Percentiles rank a stretch among this genome's conserved stretches.
phyloP scores from a whole-genome alignment of 176 grass and related monocot species.

The Cenchrus fungigraminus region DNA sequence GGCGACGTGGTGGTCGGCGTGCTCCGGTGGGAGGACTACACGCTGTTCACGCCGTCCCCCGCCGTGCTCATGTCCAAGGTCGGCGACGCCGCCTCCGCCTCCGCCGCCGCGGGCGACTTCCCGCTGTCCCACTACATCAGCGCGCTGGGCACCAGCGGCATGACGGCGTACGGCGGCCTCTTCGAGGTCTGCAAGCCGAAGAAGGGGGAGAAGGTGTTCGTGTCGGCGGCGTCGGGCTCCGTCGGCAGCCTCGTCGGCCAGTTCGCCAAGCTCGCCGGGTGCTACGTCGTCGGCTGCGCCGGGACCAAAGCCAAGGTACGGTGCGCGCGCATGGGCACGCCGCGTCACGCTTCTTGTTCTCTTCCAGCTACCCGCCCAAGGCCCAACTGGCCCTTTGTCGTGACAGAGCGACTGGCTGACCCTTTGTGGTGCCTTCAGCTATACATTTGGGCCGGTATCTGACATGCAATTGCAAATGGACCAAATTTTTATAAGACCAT shows the following conservation, averaged over 20 bases:
- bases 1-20: slow-evolving; percentile 54
- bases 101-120: background rate
- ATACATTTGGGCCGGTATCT: too few relatives aligned
- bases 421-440: too few relatives aligned
- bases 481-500: too few relatives aligned
- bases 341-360: background rate
- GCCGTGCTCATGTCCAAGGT: slow-evolving; percentile 21
- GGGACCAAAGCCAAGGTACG: slow-evolving; percentile 40
- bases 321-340: background rate
- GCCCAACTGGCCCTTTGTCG: too few relatives aligned
- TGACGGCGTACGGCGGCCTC: slow-evolving; percentile 37
- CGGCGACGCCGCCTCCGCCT: background rate
- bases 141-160: slow-evolving; percentile 41
- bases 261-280: slow-evolving; percentile 66
- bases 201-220: slow-evolving; percentile 52
- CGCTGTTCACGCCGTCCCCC: slow-evolving; percentile 34
- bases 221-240: slow-evolving; percentile 66
- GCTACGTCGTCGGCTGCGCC: slow-evolving; percentile 69
- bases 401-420: too few relatives aligned
- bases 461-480: too few relatives aligned
- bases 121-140: slow-evolving; percentile 28
- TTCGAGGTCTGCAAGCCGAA: slow-evolving; percentile 41
- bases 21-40: slow-evolving; percentile 73
- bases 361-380: too few relatives aligned
- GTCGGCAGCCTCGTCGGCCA: slow-evolving; percentile 67